Percentiles rank a stretch among this genome's conserved stretches.
Evolutionary conservation across 176 grass and related monocot species (phyloP).

Genomic region (Rhipidocladum racemiflorum): DNA sequence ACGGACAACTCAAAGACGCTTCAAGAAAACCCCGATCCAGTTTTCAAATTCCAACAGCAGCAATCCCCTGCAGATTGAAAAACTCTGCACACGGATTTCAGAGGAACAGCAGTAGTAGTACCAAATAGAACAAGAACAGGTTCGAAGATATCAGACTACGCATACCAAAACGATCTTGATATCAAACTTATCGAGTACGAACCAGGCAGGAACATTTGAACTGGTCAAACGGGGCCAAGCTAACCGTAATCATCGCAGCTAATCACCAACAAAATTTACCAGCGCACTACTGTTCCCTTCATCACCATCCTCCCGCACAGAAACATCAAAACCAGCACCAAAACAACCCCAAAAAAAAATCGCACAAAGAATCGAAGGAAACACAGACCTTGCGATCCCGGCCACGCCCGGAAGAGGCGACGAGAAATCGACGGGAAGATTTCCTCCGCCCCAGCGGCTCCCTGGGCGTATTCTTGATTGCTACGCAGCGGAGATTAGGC

Average conservation of each 20-base stretch:
- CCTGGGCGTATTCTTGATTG: neutral
- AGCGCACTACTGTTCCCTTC: neutral
- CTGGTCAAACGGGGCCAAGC: neutral
- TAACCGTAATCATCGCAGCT: neutral
- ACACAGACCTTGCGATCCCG: constrained; percentile 23
- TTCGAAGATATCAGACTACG: neutral
- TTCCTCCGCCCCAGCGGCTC: neutral
- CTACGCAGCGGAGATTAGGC: constrained; percentile 13
- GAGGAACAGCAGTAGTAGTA: neutral
- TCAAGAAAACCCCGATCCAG: neutral
- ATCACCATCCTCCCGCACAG: neutral
- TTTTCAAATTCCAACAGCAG: neutral
- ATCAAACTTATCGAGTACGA: neutral
- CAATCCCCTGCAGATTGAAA: neutral
- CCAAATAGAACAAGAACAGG: neutral
- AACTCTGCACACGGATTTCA: neutral
- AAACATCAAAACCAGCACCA: neutral
- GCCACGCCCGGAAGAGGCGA: neutral
- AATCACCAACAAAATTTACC: neutral
- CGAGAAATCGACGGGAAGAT: neutral
- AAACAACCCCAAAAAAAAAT: neutral
- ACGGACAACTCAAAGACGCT: neutral
- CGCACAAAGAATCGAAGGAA: neutral
- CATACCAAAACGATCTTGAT: neutral
- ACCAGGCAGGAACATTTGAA: neutral